These are phyloP conservation scores for Scheffersomyces amazonensis DNA, from an alignment of 805 yeast genomes.

Conservation along the genomic window DNA sequence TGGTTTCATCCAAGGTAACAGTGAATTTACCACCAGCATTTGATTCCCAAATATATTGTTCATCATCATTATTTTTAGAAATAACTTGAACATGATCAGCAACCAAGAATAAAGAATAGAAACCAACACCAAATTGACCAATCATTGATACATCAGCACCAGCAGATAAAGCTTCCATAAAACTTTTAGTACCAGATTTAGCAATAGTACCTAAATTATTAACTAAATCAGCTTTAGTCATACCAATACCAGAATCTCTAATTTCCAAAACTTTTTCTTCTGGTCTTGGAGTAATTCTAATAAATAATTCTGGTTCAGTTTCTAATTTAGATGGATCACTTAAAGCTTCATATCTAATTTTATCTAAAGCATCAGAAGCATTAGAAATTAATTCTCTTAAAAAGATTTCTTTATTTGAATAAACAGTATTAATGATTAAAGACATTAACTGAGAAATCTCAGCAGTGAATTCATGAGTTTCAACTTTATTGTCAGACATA, in stretches of 20 bases:
- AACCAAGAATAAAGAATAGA: conserved; percentile 98
- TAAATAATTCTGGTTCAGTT: conserved; percentile 92
- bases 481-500: conserved; percentile 57
- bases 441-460: conserved; percentile 99
- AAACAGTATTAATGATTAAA: conserved; percentile 98
- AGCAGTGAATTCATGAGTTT: conserved; percentile 97
- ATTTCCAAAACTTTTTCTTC: conserved; percentile 92
- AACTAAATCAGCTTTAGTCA: conserved; percentile 98
- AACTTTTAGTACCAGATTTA: conserved; percentile 98
- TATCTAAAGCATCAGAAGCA: conserved; percentile 98
- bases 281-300: conserved; percentile 96
- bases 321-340: conserved; percentile 90
- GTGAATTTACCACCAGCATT: conserved; percentile 99
- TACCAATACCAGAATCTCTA: conserved; percentile 99
- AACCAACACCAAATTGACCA: conserved; percentile 99
- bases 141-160: conserved; percentile 99
- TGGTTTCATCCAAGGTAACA: conserved; percentile 82
- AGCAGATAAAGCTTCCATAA: conserved; percentile 98
- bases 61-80: conserved; percentile 98
- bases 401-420: conserved; percentile 98
- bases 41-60: conserved; percentile 99
- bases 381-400: conserved; percentile 98
- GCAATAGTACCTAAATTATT: conserved; percentile 99
- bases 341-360: conserved; percentile 95
- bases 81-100: conserved; percentile 99